Conservation (phyloP, 371 early-diverging fungal species). For the Mucor indicus region DNA sequence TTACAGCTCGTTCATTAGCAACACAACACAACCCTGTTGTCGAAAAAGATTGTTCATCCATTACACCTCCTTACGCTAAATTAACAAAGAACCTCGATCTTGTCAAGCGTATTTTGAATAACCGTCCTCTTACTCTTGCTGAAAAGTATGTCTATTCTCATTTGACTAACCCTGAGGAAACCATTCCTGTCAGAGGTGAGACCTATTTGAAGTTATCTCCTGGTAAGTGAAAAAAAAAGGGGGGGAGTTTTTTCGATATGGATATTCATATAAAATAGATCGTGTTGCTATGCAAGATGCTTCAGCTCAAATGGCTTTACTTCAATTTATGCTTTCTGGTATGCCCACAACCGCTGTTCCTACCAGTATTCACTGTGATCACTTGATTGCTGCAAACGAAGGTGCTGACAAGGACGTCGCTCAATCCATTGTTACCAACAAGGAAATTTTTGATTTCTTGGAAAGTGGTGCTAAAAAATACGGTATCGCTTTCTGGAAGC, state of each 20-base stretch:
- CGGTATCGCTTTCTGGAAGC: conserved; percentile 89
- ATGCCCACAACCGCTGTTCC: conserved; percentile 86
- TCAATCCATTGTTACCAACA: conserved; percentile 64
- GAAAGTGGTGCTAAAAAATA: conserved; percentile 77
- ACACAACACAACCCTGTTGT: conserved; percentile 39
- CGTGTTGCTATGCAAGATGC: conserved; percentile 84
- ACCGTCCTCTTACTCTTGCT: conserved; percentile 80
- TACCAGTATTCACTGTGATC: conserved; percentile 90
- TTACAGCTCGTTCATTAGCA: conserved; percentile 18
- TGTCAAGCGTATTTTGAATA: conserved; percentile 53
- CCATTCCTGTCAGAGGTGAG: conserved; percentile 65
- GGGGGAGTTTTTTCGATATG: background rate
- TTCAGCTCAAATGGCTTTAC: conserved; percentile 86
- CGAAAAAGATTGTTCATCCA: conserved; percentile 52
- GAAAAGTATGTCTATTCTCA: conserved; percentile 96
- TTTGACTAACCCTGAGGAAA: conserved; percentile 76
- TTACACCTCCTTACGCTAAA: conserved; percentile 62
- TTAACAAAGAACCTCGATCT: conserved; percentile 50
- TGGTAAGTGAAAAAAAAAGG: conserved; percentile 37
- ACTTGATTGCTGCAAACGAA: conserved; percentile 80
- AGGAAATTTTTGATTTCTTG: conserved; percentile 87
- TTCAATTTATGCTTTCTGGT: conserved; percentile 91
- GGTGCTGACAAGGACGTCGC: conserved; percentile 77
- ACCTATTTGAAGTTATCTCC: conserved; percentile 71
- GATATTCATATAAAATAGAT: conserved; percentile 35